phyloP scores from a whole-genome alignment of 768 basidiomycete species.

The Serendipita sp. region DNA sequence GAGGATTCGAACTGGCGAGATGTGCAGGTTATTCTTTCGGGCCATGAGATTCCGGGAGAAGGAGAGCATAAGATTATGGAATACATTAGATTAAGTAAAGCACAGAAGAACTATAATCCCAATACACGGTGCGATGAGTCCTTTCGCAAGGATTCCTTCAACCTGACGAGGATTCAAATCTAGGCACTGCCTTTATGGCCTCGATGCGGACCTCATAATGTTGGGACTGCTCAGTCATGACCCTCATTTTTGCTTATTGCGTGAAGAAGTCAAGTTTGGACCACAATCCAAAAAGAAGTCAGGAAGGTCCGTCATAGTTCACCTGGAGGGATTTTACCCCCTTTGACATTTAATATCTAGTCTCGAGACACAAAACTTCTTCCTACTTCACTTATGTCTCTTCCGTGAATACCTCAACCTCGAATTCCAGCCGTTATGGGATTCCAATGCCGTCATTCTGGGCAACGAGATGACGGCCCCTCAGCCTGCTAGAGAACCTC shows the following conservation, averaged over 20 bases:
- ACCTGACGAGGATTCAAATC: constrained; percentile 21
- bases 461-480: constrained; percentile 17
- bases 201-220: constrained; percentile 98
- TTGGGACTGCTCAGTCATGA: constrained; percentile 92
- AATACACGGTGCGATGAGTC: constrained; percentile 26
- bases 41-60: constrained; percentile 96
- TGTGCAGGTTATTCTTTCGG: constrained; percentile 83
- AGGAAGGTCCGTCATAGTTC: constrained; percentile 23
- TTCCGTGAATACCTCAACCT: constrained; percentile 95
- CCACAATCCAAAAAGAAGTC: constrained; percentile 56
- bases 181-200: constrained; percentile 93
- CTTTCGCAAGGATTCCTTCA: not conserved
- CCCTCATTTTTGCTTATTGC: constrained; percentile 92
- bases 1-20: constrained; percentile 94
- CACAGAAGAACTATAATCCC: constrained; percentile 91
- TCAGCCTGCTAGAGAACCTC: constrained; percentile 30
- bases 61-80: constrained; percentile 99
- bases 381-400: constrained; percentile 82
- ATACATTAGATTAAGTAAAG: constrained; percentile 86
- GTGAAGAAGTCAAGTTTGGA: constrained; percentile 98
- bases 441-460: not conserved
- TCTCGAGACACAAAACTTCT: constrained; percentile 77
- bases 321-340: not conserved
- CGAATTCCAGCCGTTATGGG: constrained; percentile 49
- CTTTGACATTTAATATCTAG: constrained; percentile 14